Percentiles rank a stretch among this genome's conserved stretches.
Evolutionary conservation across 129 eudicot species (phyloP).

Genomic region (Mikania micrantha): DNA sequence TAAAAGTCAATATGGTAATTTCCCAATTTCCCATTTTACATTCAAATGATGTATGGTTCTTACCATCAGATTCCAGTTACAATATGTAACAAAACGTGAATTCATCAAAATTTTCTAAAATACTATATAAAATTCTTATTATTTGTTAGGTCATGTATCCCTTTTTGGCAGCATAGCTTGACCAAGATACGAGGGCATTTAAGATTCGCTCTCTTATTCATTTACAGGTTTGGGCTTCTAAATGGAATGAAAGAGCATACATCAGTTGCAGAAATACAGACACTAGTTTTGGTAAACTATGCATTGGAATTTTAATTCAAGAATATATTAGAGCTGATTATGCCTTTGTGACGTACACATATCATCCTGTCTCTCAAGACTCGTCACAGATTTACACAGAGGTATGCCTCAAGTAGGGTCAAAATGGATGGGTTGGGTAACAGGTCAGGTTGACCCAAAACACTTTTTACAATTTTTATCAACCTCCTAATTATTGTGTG

Average conservation of each 20-base stretch:
- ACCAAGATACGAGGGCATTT: background rate
- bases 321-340: constrained; percentile 46
- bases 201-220: background rate
- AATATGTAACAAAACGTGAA: background rate
- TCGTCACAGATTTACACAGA: constrained; percentile 43
- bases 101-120: background rate
- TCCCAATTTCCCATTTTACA: background rate
- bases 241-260: constrained; percentile 50
- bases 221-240: constrained; percentile 48
- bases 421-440: background rate
- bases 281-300: constrained; percentile 16
- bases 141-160: background rate
- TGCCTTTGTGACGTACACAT: constrained; percentile 45
- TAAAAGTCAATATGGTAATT: background rate
- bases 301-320: constrained; percentile 43
- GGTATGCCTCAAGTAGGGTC: constrained; percentile 15
- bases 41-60: background rate
- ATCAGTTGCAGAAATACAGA: constrained; percentile 29
- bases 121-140: background rate
- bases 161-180: background rate
- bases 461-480: background rate
- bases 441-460: background rate
- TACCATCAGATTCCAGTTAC: background rate
- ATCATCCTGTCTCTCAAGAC: constrained; percentile 44
- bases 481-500: background rate